Evolutionary conservation across 345 rosid genomes (phyloP).

Genomic region (Rhodomyrtus tomentosa): DNA sequence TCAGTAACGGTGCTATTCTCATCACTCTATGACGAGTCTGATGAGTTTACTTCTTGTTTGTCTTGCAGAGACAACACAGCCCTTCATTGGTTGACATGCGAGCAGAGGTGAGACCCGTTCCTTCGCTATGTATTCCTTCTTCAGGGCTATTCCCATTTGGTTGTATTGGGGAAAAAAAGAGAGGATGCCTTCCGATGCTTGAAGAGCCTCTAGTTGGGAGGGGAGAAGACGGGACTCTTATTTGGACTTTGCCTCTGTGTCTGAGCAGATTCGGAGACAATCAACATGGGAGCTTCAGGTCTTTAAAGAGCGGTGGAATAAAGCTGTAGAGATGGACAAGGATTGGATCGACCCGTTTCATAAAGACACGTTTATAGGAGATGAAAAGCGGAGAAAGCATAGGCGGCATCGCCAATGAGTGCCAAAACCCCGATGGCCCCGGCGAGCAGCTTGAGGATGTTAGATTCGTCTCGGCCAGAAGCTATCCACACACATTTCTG

Average conservation of each 20-base stretch:
- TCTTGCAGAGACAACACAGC: conserved; percentile 20
- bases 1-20: neutral
- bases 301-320: conserved; percentile 70
- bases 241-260: neutral
- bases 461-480: neutral
- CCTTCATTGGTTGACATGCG: conserved; percentile 26
- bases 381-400: neutral
- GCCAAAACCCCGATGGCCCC: neutral
- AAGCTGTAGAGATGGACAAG: conserved; percentile 55
- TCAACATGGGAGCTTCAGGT: conserved; percentile 76
- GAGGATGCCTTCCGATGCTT: neutral
- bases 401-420: neutral
- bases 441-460: neutral
- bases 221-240: neutral
- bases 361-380: neutral
- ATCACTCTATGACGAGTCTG: neutral
- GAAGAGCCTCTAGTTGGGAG: neutral
- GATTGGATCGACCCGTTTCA: conserved; percentile 63
- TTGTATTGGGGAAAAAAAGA: neutral
- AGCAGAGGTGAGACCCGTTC: conserved; percentile 43
- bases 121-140: neutral
- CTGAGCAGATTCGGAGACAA: conserved; percentile 74
- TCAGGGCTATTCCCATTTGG: neutral
- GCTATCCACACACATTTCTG: neutral
- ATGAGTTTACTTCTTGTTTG: neutral